These are phyloP conservation scores for Zoysia pacifica DNA, from an alignment of 176 grass and related monocot species.

Conservation along the genomic window DNA sequence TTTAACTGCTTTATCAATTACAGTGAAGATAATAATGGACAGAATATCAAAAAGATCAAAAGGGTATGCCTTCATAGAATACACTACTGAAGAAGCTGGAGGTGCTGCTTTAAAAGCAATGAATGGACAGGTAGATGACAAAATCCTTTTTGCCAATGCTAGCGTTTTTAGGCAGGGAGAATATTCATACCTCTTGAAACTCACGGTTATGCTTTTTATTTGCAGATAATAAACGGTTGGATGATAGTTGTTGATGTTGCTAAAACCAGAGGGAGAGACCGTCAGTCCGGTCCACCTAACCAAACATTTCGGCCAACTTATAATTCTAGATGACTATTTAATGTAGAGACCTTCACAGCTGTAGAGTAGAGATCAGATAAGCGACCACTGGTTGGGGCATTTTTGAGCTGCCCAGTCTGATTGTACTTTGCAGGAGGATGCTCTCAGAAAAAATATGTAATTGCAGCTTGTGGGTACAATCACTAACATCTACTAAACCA, in stretches of 20 bases:
- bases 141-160: constrained; percentile 7
- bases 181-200: constrained; percentile 21
- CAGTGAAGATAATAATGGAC: constrained; percentile 97
- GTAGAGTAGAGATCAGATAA: constrained; percentile 35
- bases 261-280: constrained; percentile 55
- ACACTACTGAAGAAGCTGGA: constrained; percentile 91
- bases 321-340: constrained; percentile 37
- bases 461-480: constrained; percentile 22
- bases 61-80: constrained; percentile 88
- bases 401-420: constrained; percentile 42
- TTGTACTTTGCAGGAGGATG: constrained; percentile 26
- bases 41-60: constrained; percentile 98
- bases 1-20: constrained; percentile 24
- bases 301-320: constrained; percentile 33
- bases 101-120: constrained; percentile 86
- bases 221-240: constrained; percentile 95
- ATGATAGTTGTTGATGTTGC: constrained; percentile 95
- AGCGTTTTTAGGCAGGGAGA: background rate
- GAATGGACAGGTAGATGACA: constrained; percentile 71
- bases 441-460: background rate
- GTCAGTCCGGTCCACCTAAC: constrained; percentile 12
- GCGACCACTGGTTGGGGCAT: constrained; percentile 33
- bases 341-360: constrained; percentile 17
- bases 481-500: background rate
- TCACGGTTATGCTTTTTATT: constrained; percentile 15